Evolutionary conservation across 805 yeast species (phyloP).

Genomic region (Metschnikowia lochheadii): DNA sequence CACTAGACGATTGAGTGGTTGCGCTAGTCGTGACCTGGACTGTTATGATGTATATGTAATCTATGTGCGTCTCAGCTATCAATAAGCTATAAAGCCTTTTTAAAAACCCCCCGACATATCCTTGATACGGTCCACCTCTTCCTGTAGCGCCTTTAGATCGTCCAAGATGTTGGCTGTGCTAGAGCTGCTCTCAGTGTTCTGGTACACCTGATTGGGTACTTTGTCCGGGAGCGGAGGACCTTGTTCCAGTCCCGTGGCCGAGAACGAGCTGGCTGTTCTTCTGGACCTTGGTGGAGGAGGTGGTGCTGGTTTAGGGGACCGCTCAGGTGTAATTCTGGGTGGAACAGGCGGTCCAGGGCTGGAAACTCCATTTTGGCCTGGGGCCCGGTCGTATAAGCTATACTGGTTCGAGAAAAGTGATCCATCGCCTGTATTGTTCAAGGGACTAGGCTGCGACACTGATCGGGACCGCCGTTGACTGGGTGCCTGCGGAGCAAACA

Average conservation of each 20-base stretch:
- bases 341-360: slow-evolving; percentile 19
- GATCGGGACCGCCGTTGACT: slow-evolving; percentile 35
- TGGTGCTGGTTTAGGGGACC: slow-evolving; percentile 17
- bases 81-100: slow-evolving; percentile 6
- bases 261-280: slow-evolving; percentile 23
- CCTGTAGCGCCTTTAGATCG: slow-evolving; percentile 62
- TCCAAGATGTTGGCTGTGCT: slow-evolving; percentile 54
- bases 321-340: slow-evolving; percentile 13
- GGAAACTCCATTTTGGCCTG: not conserved
- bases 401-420: not conserved
- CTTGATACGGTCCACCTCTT: slow-evolving; percentile 60
- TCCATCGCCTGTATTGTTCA: not conserved
- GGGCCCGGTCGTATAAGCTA: not conserved
- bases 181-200: slow-evolving; percentile 10
- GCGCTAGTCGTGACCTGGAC: not conserved
- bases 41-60: not conserved
- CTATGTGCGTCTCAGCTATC: not conserved
- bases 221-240: slow-evolving; percentile 15
- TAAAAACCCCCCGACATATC: slow-evolving; percentile 42
- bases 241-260: slow-evolving; percentile 4
- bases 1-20: slow-evolving; percentile 7
- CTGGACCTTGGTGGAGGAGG: slow-evolving; percentile 44
- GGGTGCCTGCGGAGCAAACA: slow-evolving; percentile 31
- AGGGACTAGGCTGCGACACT: slow-evolving; percentile 25
- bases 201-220: slow-evolving; percentile 19